These are phyloP conservation scores for Acarospora socialis DNA, from an alignment of 2,329 filamentous ascomycete species.

Conservation along the genomic window DNA sequence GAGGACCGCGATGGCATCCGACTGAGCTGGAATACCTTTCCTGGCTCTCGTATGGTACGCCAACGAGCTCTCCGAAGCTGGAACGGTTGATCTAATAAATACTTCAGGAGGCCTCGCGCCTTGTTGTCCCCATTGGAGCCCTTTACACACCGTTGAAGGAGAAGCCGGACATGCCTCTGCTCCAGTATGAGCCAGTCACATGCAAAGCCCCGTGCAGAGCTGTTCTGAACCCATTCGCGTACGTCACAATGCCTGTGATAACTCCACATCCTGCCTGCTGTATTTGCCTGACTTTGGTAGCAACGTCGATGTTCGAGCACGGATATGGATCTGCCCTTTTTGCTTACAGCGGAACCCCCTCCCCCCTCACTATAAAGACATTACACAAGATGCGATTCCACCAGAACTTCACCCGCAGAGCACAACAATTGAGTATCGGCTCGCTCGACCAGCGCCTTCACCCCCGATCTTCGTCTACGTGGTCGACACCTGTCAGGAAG, in stretches of 20 bases:
- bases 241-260: too few relatives aligned
- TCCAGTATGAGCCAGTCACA: slow-evolving; percentile 92
- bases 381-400: slow-evolving; percentile 49
- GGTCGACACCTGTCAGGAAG: slow-evolving; percentile 56
- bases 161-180: slow-evolving; percentile 72
- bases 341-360: slow-evolving; percentile 52
- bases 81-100: slow-evolving; percentile 11
- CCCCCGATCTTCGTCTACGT: slow-evolving; percentile 56
- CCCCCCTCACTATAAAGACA: slow-evolving; percentile 55
- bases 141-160: slow-evolving; percentile 94
- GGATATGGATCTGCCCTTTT: slow-evolving; percentile 56
- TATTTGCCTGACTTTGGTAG: too few relatives aligned
- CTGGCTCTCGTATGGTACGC: slow-evolving; percentile 86
- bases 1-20: slow-evolving; percentile 94
- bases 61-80: slow-evolving; percentile 6
- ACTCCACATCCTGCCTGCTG: too few relatives aligned
- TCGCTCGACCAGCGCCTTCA: slow-evolving; percentile 46
- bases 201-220: slow-evolving; percentile 95
- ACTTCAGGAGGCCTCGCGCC: slow-evolving; percentile 77
- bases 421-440: slow-evolving; percentile 53
- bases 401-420: slow-evolving; percentile 50
- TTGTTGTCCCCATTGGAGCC: slow-evolving; percentile 91
- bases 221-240: slow-evolving; percentile 95
- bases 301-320: slow-evolving; percentile 51
- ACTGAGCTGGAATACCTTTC: slow-evolving; percentile 97